A percentile compares a stretch with the other conserved stretches of the same genome.
Conservation (phyloP, 192 early-diverging fungal genomes). For the Entomortierella lignicola region DNA sequence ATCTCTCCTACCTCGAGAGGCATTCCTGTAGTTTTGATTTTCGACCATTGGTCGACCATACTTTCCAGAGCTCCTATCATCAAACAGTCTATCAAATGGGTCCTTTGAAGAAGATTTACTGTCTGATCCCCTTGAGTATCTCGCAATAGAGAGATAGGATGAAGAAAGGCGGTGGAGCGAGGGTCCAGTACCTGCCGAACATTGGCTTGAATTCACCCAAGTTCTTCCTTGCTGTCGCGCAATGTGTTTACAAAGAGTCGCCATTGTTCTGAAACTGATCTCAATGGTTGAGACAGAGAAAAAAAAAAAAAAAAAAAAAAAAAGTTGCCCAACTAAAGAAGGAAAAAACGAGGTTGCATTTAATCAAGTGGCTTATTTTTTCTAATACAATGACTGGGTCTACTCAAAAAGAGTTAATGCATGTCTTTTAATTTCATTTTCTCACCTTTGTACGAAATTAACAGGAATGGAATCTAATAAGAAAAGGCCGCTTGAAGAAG, state of each 20-base stretch:
- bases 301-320: not conserved
- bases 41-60: conserved; percentile 26
- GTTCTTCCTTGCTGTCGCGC: not conserved
- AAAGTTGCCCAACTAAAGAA: not conserved
- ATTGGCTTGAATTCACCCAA: not conserved
- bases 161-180: not conserved
- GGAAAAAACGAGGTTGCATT: not conserved
- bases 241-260: conserved; percentile 11
- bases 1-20: not conserved
- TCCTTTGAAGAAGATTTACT: conserved; percentile 1
- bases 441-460: not conserved
- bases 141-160: not conserved
- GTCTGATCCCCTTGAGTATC: not conserved
- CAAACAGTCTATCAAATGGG: conserved; percentile 19
- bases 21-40: not conserved
- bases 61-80: conserved; percentile 17
- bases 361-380: not conserved
- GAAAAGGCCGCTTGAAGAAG: conserved; percentile 27
- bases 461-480: conserved; percentile 10
- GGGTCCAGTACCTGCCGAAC: not conserved
- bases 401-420: no score
- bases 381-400: not conserved
- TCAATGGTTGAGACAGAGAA: not conserved
- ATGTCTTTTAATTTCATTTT: not conserved
- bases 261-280: conserved; percentile 2